phyloP scores from a whole-genome alignment of 2,329 filamentous ascomycete genomes.

The Aspergillus versicolor region DNA sequence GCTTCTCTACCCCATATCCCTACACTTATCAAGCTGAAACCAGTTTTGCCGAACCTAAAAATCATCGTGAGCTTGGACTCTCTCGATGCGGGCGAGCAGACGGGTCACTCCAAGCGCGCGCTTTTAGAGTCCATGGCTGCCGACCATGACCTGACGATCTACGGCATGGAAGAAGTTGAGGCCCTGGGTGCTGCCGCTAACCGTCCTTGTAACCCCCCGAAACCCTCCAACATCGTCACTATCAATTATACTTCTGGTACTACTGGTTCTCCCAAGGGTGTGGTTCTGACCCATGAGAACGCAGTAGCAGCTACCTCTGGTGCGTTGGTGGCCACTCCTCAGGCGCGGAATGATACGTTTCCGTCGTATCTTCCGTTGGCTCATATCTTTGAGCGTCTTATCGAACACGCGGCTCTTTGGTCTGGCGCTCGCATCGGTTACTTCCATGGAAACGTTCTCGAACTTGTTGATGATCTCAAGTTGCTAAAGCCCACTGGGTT shows the following conservation, averaged over 20 bases:
- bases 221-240: slow-evolving; percentile 74
- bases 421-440: slow-evolving; percentile 78
- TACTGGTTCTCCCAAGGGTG: slow-evolving; percentile 64
- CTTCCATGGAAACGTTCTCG: slow-evolving; percentile 87
- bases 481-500: slow-evolving; percentile 78
- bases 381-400: slow-evolving; percentile 87
- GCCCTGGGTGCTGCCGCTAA: slow-evolving; percentile 70
- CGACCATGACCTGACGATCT: slow-evolving; percentile 73
- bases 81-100: slow-evolving; percentile 73
- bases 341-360: slow-evolving; percentile 61
- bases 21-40: slow-evolving; percentile 73
- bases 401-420: slow-evolving; percentile 73
- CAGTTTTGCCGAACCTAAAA: slow-evolving; percentile 78
- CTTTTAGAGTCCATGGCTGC: slow-evolving; percentile 73
- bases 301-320: slow-evolving; percentile 71
- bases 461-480: slow-evolving; percentile 89
- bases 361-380: slow-evolving; percentile 90
- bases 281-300: slow-evolving; percentile 73
- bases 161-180: slow-evolving; percentile 79
- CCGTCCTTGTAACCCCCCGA: slow-evolving; percentile 68
- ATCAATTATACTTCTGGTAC: slow-evolving; percentile 67
- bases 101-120: slow-evolving; percentile 74
- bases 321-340: slow-evolving; percentile 55
- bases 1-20: slow-evolving; percentile 80
- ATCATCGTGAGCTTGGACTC: slow-evolving; percentile 84